Base-by-base conservation (phyloP, 257 asterid genomes). In the Agastache rugosa region DNA sequence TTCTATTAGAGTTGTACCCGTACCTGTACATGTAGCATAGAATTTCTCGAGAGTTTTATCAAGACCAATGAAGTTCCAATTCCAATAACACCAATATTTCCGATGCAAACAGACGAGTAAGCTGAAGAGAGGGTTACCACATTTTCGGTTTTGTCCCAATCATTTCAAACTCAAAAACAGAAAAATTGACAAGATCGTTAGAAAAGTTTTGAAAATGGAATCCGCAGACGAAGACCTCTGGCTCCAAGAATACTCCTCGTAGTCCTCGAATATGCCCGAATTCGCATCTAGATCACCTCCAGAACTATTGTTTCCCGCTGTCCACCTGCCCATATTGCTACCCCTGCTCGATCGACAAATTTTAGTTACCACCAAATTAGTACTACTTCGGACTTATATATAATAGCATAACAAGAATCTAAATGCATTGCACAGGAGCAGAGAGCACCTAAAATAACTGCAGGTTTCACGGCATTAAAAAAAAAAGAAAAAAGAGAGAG, bases 321-420 rank as follows among this genome's bases (percentile, higher is more conserved):
- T 63, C 96, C 96, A 90, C 76, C 87, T 88, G 2, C 89, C 91
- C 81, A 80, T 68, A 61, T 90, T 83, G 79, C 79, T 79, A 0
- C 92, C 76, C 81, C 93, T 90, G 89, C 27, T 68, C 35, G 6
- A 29, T 6, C n/a, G 10, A 54, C 27, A 42, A 11, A 6, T 16
- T 73, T 1, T 27, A 50, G n/a, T 29, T 5, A 47, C 69, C 45
- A 64, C 1, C 29, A 25, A 1, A 25, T 25, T 25, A n/a, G n/a
- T n/a, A n/a, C n/a, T n/a, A n/a, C n/a, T n/a, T n/a, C n/a, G n/a
- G n/a, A n/a, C n/a, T n/a, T n/a, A n/a, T n/a, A n/a, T n/a, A 3
- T 25, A 25, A 25, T 25, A 25, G 29, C 29, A 25, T 2, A 25
- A 25, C 29, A 25, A 25, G 29, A 25, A 25, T 25, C 29, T 25